phyloP scores from a whole-genome alignment of 2,329 filamentous ascomycete genomes.

The Aspergillus awamori region DNA sequence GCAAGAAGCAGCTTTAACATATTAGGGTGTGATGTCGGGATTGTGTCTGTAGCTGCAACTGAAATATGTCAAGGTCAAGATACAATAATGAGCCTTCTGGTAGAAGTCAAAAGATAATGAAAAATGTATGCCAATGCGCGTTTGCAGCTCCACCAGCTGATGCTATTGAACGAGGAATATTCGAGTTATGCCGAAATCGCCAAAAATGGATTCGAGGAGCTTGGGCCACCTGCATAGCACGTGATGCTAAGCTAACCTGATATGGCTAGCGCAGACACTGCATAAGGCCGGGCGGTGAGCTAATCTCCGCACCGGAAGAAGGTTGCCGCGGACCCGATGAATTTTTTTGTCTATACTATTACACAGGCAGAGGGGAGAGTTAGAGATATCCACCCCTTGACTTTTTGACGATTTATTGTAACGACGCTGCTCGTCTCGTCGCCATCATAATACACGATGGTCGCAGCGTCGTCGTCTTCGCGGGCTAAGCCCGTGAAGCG shows the following conservation, averaged over 20 bases:
- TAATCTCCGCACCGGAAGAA: conserved; percentile 37
- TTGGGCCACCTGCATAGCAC: conserved; percentile 35
- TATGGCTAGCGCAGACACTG: conserved; percentile 8
- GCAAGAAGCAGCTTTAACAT: conserved; percentile 12
- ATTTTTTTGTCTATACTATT: conserved; percentile 42
- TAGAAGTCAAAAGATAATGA: neutral
- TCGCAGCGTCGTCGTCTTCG: conserved; percentile 62
- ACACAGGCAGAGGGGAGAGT: conserved; percentile 1
- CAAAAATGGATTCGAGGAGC: conserved; percentile 31
- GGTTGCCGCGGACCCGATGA: conserved; percentile 33
- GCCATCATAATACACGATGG: conserved; percentile 39
- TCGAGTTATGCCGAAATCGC: conserved; percentile 13
- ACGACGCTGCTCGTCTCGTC: conserved; percentile 31
- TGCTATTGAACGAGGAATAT: neutral
- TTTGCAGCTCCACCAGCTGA: neutral
- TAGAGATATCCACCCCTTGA: conserved; percentile 24
- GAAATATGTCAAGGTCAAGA: neutral
- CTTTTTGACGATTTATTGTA: conserved; percentile 16
- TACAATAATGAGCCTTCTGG: neutral
- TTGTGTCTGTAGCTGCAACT: neutral
- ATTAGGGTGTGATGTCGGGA: conserved; percentile 1
- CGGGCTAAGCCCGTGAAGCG: conserved; percentile 70
- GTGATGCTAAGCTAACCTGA: conserved; percentile 25
- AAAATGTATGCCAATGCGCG: neutral
- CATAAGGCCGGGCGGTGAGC: conserved; percentile 12